Percentiles rank a stretch among this genome's conserved stretches.
These are phyloP conservation scores for Termitomyces sp. DNA, from an alignment of 768 basidiomycete species.

Conservation along the genomic window DNA sequence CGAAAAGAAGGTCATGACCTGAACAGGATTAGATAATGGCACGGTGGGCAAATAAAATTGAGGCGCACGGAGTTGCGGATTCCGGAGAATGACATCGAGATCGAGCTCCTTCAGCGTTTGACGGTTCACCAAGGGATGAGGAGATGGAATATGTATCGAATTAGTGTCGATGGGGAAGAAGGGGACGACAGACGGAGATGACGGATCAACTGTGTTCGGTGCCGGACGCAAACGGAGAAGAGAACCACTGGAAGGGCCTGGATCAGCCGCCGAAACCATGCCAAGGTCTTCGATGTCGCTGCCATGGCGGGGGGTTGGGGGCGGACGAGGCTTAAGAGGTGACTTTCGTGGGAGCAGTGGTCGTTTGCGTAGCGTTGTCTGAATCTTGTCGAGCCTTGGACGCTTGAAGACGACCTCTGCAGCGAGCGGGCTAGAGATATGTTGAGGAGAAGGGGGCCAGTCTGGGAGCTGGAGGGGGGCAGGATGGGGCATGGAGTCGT, in stretches of 20 bases:
- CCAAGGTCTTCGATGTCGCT: constrained; percentile 45
- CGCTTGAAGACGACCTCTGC: constrained; percentile 30
- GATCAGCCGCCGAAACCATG: constrained; percentile 34
- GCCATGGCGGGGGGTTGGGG: constrained; percentile 28
- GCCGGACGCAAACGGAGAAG: constrained; percentile 27
- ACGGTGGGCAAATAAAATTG: constrained; percentile 20
- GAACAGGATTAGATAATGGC: constrained; percentile 11
- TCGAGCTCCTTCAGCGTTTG: constrained; percentile 84
- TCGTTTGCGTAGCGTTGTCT: constrained; percentile 19
- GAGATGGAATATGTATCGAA: constrained; percentile 59
- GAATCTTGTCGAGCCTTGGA: constrained; percentile 34
- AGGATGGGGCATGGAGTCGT: constrained; percentile 28
- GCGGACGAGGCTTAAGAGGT: constrained; percentile 12
- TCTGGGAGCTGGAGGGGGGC: constrained; percentile 38
- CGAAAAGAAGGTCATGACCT: constrained; percentile 91
- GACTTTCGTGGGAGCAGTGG: constrained; percentile 17
- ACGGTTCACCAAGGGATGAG: constrained; percentile 74
- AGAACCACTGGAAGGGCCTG: constrained; percentile 42
- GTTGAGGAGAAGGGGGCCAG: constrained; percentile 26
- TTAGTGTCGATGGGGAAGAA: constrained; percentile 37
- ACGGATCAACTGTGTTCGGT: constrained; percentile 25
- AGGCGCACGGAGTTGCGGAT: constrained; percentile 84
- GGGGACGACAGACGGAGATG: constrained; percentile 23
- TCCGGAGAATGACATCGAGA: constrained; percentile 77
- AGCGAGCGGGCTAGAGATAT: constrained; percentile 26